These are phyloP conservation scores for Coniferiporia weirii DNA, from an alignment of 1,284 basidiomycete genomes.

Conservation along the genomic window DNA sequence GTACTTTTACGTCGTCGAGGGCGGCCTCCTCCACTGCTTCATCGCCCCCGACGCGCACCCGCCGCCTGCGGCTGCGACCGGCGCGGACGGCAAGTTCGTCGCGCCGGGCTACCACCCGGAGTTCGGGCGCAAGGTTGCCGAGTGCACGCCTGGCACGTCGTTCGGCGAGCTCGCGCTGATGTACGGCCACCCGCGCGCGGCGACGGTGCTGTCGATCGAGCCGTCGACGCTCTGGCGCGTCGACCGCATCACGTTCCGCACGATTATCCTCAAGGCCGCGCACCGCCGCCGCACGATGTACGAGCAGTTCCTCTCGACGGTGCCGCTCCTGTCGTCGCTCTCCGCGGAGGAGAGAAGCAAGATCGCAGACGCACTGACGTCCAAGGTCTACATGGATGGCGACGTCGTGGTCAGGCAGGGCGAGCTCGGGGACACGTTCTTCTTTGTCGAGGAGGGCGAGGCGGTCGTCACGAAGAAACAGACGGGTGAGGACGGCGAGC, in stretches of 20 bases:
- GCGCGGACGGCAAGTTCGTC: conserved; percentile 48
- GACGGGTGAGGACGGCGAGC: conserved; percentile 53
- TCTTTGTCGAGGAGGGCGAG: conserved; percentile 92
- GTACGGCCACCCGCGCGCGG: conserved; percentile 95
- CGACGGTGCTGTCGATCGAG: conserved; percentile 85
- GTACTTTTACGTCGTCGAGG: conserved; percentile 97
- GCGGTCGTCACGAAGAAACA: conserved; percentile 83
- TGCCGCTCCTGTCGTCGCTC: conserved; percentile 83
- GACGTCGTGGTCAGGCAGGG: conserved; percentile 88
- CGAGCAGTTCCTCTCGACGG: conserved; percentile 91
- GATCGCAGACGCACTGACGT: conserved; percentile 92
- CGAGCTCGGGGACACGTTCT: conserved; percentile 95
- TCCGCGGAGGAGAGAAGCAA: conserved; percentile 89
- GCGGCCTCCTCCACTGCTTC: conserved; percentile 84
- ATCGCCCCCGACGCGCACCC: conserved; percentile 66
- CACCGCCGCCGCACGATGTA: conserved; percentile 91
- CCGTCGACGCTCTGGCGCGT: conserved; percentile 89
- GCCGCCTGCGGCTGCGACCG: conserved; percentile 45
- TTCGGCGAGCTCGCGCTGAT: conserved; percentile 98
- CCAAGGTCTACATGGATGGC: conserved; percentile 77
- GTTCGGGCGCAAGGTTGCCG: conserved; percentile 80
- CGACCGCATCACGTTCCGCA: conserved; percentile 96
- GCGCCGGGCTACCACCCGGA: conserved; percentile 61
- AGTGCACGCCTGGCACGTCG: conserved; percentile 81
- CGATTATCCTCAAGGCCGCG: conserved; percentile 89